Evolutionary conservation across 1,139 yeast species (phyloP), one percentile per base, ranked within the genome.

Genomic region (Pichia sp.): DNA sequence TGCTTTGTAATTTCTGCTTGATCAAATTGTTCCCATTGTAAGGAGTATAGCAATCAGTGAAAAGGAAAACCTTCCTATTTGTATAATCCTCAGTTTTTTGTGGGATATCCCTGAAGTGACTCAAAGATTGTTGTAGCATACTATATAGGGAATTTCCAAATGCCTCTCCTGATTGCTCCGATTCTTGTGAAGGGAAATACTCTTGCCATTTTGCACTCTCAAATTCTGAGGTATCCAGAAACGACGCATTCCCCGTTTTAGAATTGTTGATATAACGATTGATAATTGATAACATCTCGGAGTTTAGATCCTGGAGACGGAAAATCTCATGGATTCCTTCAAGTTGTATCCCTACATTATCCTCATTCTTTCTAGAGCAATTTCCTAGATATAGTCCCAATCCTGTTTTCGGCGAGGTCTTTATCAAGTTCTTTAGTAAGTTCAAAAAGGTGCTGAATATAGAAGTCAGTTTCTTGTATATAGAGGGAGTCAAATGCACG

Each of bases 331-430:
- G 56, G 4, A 43, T 27, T 4, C 47, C 47, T 10, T 41, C 41
- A 3, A 30, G 23, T 10, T 33, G 35, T 51, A 46, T 5, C 13
- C 22, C 14, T 4, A 16, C 9, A 5, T 29, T 5, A 20, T 39
- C 14, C 21, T 22, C 27, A 16, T 29, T 27, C 17, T 39, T 37
- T 14, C 35, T 33, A 1, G 37, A 27, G 44, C 77, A 64, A 48
- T 78, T 74, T 56, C 74, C 75, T 19, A 81, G 54, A 49, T 74
- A 79, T 32, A 81, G 67, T 0, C 87, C 88, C 24, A 80, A 61
- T 0, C 86, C 87, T 0, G 86, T 74, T 39, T 65, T 66, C 3
- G 83, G 81, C 38, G 72, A 55, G 0, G 79, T 67, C 28, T 77
- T 74, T 2, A 77, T 69, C 41, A 79, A 59, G 30, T 74, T 78